Evolutionary conservation across 306 rosid species (phyloP), one percentile per base, ranked within the genome.

Genomic region (Ormosia semicastrata): DNA sequence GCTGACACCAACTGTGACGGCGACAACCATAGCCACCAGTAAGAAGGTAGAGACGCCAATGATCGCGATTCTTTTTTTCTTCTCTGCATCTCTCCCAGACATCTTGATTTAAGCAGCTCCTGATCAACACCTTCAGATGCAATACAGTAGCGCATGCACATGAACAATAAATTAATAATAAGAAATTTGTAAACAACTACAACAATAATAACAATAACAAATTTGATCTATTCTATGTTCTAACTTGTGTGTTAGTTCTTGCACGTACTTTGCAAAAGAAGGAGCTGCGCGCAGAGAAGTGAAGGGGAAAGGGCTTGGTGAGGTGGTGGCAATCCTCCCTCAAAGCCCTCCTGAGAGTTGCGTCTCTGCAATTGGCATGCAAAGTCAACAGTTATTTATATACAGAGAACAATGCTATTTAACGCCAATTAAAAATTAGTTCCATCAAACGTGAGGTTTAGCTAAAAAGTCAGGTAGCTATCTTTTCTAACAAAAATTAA

Each of bases 1-100:
- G 76, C 9, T 78, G 4, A 88, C 83, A 0, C 93, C 87, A 0
- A 85, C 69, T 0, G 88, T 81, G 58, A 86, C 86, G 0, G 88
- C 90, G 4, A 80, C 83, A 17, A 86, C 88, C 90, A 89, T 77
- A 1, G 91, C 86, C 36, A 91, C 83, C 37, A 91, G 75, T 2
- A 89, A 66, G 41, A 85, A 7, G 3, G 77, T 12, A 7, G 90
- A 91, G 12, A 86, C 53, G 8, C 65, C 76, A 7, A 82, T 76
- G 2, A 82, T 14, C 29, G 58, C 67, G 4, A 76, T 8, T 60
- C 88, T 64, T 47, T 29, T 86, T 24, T 6, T 83, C 17, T 49
- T 69, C 8, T 65, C 33, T 7, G 15, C 58, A 70, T 83, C 73
- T 12, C 76, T 77, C 0, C 47, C 60, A 1, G 58, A n/a, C 92